These are phyloP conservation scores for Cutaneotrichosporon dermatis DNA, from an alignment of 1,284 basidiomycete genomes.

Conservation along the genomic window DNA sequence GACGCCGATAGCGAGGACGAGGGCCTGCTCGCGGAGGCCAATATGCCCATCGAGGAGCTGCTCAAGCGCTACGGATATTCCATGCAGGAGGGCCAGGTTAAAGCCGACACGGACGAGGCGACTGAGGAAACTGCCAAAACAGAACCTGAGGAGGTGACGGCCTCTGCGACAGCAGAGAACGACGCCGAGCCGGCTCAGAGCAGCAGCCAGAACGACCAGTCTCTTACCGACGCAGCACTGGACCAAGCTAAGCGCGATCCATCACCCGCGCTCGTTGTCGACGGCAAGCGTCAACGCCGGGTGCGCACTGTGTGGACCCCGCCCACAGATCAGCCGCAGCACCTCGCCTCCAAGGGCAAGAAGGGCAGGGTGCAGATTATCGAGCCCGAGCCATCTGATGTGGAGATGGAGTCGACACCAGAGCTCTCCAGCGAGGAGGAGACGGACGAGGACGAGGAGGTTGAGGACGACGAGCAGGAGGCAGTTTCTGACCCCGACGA, in stretches of 20 bases:
- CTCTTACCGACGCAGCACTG: slow-evolving; percentile 35
- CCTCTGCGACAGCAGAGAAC: background rate
- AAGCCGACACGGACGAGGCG: background rate
- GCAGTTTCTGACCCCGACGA: slow-evolving; percentile 45
- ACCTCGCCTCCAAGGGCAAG: slow-evolving; percentile 18
- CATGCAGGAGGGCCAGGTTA: slow-evolving; percentile 13
- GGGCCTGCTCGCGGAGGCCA: slow-evolving; percentile 53
- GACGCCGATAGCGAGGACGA: slow-evolving; percentile 52
- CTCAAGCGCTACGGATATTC: slow-evolving; percentile 53
- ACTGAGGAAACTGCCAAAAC: background rate
- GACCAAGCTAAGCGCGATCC: slow-evolving; percentile 6
- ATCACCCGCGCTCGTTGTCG: slow-evolving; percentile 27
- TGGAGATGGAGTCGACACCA: slow-evolving; percentile 12
- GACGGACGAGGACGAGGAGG: slow-evolving; percentile 25
- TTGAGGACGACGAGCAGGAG: slow-evolving; percentile 19
- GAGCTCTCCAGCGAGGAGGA: slow-evolving; percentile 15
- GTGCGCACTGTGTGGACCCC: slow-evolving; percentile 39
- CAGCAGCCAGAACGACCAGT: slow-evolving; percentile 23
- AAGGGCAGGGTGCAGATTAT: slow-evolving; percentile 25
- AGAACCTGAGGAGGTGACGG: background rate
- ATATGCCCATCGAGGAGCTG: slow-evolving; percentile 55
- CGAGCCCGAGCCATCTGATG: slow-evolving; percentile 11
- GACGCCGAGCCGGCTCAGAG: background rate
- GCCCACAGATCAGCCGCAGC: slow-evolving; percentile 26
- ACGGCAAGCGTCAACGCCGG: slow-evolving; percentile 38